Evolutionary conservation across 2,329 filamentous ascomycete genomes (phyloP).

Genomic region (Diaporthe citrichinensis): DNA sequence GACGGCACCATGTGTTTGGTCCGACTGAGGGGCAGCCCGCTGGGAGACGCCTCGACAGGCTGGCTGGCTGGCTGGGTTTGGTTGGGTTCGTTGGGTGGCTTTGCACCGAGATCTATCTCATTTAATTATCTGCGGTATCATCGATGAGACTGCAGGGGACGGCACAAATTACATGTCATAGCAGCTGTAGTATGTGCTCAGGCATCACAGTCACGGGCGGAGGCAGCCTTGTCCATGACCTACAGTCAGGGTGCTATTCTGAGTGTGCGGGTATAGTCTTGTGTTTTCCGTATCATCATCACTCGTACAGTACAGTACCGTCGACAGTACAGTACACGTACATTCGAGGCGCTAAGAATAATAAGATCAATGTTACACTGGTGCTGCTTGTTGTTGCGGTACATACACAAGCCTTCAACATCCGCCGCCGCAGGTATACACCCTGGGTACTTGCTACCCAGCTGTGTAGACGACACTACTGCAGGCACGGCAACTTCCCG

Average conservation of each 20-base stretch:
- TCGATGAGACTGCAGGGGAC: background rate
- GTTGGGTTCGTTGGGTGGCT: slow-evolving; percentile 8
- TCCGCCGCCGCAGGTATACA: slow-evolving; percentile 9
- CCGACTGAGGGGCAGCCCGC: slow-evolving; percentile 20
- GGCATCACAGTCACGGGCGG: slow-evolving; percentile 9
- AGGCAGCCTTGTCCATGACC: slow-evolving; percentile 22
- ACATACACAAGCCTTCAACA: background rate
- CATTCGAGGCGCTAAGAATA: background rate
- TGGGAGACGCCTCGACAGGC: slow-evolving; percentile 14
- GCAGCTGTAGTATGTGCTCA: slow-evolving; percentile 5
- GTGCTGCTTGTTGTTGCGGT: background rate
- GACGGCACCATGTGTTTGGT: background rate
- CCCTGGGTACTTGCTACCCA: background rate
- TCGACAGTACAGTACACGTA: background rate
- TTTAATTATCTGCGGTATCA: background rate
- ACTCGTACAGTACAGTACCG: background rate
- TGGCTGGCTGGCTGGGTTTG: background rate
- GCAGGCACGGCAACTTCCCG: slow-evolving; percentile 33
- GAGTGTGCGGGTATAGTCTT: background rate
- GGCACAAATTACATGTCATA: slow-evolving; percentile 4
- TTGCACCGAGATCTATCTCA: background rate
- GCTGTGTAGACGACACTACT: slow-evolving; percentile 17
- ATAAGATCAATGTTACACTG: slow-evolving; percentile 2
- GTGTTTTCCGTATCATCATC: background rate
- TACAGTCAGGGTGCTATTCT: background rate